These are phyloP conservation scores for Lecanosticta acicola DNA, from an alignment of 2,329 filamentous ascomycete species.

Conservation along the genomic window DNA sequence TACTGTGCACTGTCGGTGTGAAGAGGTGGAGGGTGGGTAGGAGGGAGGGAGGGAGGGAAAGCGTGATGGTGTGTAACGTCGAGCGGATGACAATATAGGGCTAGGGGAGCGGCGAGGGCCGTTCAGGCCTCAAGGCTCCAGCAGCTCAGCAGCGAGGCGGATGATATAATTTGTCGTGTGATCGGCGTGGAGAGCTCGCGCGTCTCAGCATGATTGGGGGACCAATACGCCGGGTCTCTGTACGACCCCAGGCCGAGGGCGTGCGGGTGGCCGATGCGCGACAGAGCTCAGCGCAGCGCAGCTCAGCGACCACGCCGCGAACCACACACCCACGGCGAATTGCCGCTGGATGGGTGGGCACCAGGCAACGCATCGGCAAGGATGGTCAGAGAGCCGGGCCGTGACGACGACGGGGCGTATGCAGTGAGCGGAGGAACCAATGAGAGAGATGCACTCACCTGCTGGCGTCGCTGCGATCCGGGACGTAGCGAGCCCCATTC, in stretches of 20 bases:
- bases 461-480: slow-evolving; percentile 47
- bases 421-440: slow-evolving; percentile 19
- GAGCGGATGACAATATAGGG: slow-evolving; percentile 16
- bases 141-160: slow-evolving; percentile 14
- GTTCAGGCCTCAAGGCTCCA: too few species aligned
- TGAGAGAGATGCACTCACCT: slow-evolving; percentile 46
- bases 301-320: neutral
- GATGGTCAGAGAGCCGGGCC: too few species aligned
- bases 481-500: slow-evolving; percentile 43
- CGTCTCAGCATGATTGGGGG: slow-evolving; percentile 18
- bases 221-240: slow-evolving; percentile 16
- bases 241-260: slow-evolving; percentile 3
- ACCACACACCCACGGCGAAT: too few species aligned
- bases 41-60: slow-evolving; percentile 5
- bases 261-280: neutral
- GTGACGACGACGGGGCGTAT: slow-evolving; percentile 12
- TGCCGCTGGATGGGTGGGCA: too few species aligned
- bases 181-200: slow-evolving; percentile 14
- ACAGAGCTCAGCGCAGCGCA: too few species aligned
- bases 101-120: slow-evolving; percentile 7
- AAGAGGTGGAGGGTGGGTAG: slow-evolving; percentile 4
- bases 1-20: slow-evolving; percentile 11
- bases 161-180: slow-evolving; percentile 24
- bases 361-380: too few species aligned
- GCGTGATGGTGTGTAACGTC: slow-evolving; percentile 22